Conservation (phyloP, 441 rosid genomes). For the Erodium texanum region DNA sequence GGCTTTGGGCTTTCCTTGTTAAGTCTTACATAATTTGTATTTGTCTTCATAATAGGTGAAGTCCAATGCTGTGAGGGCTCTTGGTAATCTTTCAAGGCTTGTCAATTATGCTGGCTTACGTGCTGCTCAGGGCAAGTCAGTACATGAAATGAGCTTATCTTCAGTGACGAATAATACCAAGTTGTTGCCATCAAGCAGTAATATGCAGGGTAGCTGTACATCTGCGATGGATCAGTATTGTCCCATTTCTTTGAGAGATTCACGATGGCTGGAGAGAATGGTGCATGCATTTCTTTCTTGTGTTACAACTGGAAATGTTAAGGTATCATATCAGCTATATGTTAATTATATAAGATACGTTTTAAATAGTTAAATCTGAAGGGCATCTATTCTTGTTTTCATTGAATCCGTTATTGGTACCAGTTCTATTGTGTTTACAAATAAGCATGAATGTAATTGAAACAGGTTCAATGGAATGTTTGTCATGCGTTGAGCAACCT, state of each 20-base stretch:
- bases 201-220: constrained; percentile 12
- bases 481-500: constrained; percentile 83
- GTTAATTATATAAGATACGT: background rate
- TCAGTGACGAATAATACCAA: constrained; percentile 14
- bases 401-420: background rate
- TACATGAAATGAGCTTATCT: constrained; percentile 21
- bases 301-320: constrained; percentile 89
- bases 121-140: constrained; percentile 25
- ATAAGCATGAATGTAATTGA: constrained; percentile 21
- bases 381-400: background rate
- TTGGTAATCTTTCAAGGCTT: constrained; percentile 79
- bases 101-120: constrained; percentile 30
- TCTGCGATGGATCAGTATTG: constrained; percentile 19
- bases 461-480: constrained; percentile 96
- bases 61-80: constrained; percentile 95
- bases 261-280: constrained; percentile 54
- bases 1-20: background rate
- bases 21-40: background rate
- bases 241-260: constrained; percentile 29
- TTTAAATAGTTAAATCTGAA: background rate
- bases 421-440: constrained; percentile 11
- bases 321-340: constrained; percentile 38
- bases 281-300: constrained; percentile 93
- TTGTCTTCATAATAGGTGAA: constrained; percentile 43
- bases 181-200: constrained; percentile 17